Evolutionary conservation across 768 basidiomycete species (phyloP), one percentile per base, ranked within the genome.

Genomic region (Pulveroboletus sp.): DNA sequence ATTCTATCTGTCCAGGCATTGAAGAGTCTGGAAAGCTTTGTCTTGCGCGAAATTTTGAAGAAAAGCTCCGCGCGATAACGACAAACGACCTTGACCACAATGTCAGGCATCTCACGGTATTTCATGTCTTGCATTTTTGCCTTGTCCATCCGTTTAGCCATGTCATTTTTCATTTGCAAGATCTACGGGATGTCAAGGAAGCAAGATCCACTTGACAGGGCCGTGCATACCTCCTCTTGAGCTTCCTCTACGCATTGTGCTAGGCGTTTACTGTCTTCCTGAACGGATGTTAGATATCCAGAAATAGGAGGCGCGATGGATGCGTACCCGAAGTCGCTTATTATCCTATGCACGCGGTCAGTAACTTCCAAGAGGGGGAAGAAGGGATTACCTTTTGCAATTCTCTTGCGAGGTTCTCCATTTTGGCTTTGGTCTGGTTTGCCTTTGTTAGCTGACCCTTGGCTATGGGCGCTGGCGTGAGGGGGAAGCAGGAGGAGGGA

Each of bases 11-110:
- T 90, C 90, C 90, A 93, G 25, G 90, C 87, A 58, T 82, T 85
- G 67, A 93, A 90, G 47, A 93, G 75, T 47, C 86, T 78, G 47
- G 84, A 82, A 29, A 94, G 74, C 64, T 90, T 92, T 23, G 88
- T 90, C 70, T 92, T 92, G 65, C 91, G 85, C 9, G 88, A 89
- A 56, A 94, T 90, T 69, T 91, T 93, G 80, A 94, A 94, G 73
- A 89, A 91, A 35, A 94, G 77, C 60, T 94, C 90, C 5, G 90
- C 89, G 38, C 91, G 87, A 64, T 92, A 92, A 58, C 86, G 85
- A 68, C 90, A 93, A 42, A 87, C 75, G 55, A 94, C 89, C 65
- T 90, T 92, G 70, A 93, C 82, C 43, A 92, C 85, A 51, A 93
- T 89, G 63, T 94, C 88, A n/a, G 88, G 87, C 76, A 81, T 82